Percentiles rank a stretch among this genome's conserved stretches.
These are phyloP conservation scores for Skeletonema tropicum DNA, from an alignment of 108 stramenopile genomes.

Conservation along the genomic window DNA sequence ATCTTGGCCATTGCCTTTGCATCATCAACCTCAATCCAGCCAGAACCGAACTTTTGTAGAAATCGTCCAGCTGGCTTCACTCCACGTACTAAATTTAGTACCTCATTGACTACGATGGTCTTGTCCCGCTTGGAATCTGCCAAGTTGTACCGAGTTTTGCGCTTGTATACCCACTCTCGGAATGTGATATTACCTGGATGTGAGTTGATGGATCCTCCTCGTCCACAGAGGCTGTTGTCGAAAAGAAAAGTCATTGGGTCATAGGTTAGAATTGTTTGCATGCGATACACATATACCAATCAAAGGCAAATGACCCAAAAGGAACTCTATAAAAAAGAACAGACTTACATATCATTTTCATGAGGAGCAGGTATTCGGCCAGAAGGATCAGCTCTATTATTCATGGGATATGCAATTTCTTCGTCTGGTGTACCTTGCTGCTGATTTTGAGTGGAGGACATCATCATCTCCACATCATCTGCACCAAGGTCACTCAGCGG, in stretches of 20 bases:
- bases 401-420: neutral
- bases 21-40: conserved; percentile 81
- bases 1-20: conserved; percentile 77
- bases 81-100: conserved; percentile 53
- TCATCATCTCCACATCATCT: neutral
- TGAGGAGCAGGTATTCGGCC: conserved; percentile 16
- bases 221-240: conserved; percentile 54
- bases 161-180: conserved; percentile 71
- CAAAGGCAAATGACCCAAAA: neutral
- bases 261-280: neutral
- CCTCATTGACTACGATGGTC: conserved; percentile 63
- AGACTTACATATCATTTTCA: conserved; percentile 40
- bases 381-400: neutral
- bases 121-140: conserved; percentile 75
- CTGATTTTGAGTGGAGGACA: neutral
- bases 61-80: conserved; percentile 78
- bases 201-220: conserved; percentile 84
- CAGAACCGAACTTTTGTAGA: conserved; percentile 48
- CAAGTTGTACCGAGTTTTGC: conserved; percentile 75
- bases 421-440: neutral
- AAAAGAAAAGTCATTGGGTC: neutral
- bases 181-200: conserved; percentile 77
- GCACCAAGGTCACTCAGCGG: neutral
- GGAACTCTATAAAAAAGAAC: neutral
- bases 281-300: neutral